phyloP scores from a whole-genome alignment of 495 filamentous ascomycete species.

The Astrothelium macrocarpum region DNA sequence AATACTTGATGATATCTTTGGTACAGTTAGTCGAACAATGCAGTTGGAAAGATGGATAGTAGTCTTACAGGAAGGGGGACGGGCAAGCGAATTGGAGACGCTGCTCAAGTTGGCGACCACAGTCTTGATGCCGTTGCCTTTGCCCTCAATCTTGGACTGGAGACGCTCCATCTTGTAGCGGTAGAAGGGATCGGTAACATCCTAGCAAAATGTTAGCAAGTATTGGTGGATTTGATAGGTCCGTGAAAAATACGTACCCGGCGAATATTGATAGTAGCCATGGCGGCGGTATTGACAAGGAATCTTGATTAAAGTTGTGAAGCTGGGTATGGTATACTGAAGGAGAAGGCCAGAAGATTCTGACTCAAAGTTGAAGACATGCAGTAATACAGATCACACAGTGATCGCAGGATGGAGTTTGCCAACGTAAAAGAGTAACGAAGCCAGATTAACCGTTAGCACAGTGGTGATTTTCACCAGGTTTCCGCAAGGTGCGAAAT shows the following conservation, averaged over 20 bases:
- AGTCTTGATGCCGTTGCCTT: conserved; percentile 96
- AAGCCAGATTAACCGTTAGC: conserved; percentile 67
- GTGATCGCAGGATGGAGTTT: conserved; percentile 2
- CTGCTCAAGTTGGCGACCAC: conserved; percentile 95
- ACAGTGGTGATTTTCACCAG: conserved; percentile 70
- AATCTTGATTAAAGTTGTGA: conserved; percentile 9
- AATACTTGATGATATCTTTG: conserved; percentile 95
- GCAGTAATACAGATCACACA: conserved; percentile 26
- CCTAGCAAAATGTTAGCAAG: conserved; percentile 33
- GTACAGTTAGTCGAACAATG: conserved; percentile 9
- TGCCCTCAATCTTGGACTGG: conserved; percentile 98
- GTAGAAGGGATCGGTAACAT: conserved; percentile 98
- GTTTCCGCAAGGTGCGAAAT: conserved; percentile 85
- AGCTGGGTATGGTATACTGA: conserved; percentile 15
- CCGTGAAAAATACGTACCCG: conserved; percentile 37
- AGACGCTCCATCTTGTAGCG: conserved; percentile 99
- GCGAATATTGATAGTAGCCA: conserved; percentile 94
- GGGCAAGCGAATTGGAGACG: conserved; percentile 83
- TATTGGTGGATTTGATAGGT: background rate
- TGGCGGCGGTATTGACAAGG: conserved; percentile 45
- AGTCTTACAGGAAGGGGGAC: conserved; percentile 66
- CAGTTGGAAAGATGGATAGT: conserved; percentile 15
- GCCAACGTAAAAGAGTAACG: background rate
- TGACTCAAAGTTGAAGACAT: conserved; percentile 31
- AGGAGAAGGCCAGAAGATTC: conserved; percentile 17